Evolutionary conservation across 768 basidiomycete genomes (phyloP), one percentile per base, ranked within the genome.

Genomic region (Naematelia encephala): DNA sequence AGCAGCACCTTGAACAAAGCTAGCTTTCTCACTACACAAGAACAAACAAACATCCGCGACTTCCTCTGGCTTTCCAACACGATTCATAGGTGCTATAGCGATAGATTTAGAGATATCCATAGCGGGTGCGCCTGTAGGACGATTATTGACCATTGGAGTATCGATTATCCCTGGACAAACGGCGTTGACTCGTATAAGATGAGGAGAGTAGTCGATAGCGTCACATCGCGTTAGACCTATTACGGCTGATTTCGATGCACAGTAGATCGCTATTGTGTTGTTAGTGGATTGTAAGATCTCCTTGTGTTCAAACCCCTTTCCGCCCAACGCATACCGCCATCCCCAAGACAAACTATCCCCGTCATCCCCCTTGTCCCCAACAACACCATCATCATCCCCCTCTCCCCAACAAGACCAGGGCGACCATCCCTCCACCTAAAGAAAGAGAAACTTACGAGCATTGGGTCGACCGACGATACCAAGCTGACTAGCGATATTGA

Each of bases 401-500:
- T n/a, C n/a, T n/a, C n/a, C n/a, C n/a, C n/a, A n/a, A n/a, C n/a
- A n/a, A n/a, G n/a, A n/a, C n/a, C n/a, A n/a, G n/a, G n/a, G n/a
- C n/a, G n/a, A n/a, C n/a, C n/a, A n/a, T n/a, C n/a, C n/a, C n/a
- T n/a, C n/a, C n/a, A n/a, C n/a, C n/a, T n/a, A n/a, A n/a, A n/a
- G n/a, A n/a, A n/a, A 10, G 49, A 44, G 14, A 16, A 22, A 65
- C 67, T 65, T 50, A 69, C 67, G 50, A 30, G 63, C 58, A 48
- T 59, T 56, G 11, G 61, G 54, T 25, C 62, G 29, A 30, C 62
- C 63, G 0, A 69, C 67, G 1, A 66, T 34, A 11, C 63, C 67
- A n/a, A 69, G 54, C 64, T 69, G 67, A 59, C 61, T 63, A 4
- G 67, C 67, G 16, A 69, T 63, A 54, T 69, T 69, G n/a, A 69